phyloP scores from a whole-genome alignment of 345 rosid genomes.

The Triadica sebifera region DNA sequence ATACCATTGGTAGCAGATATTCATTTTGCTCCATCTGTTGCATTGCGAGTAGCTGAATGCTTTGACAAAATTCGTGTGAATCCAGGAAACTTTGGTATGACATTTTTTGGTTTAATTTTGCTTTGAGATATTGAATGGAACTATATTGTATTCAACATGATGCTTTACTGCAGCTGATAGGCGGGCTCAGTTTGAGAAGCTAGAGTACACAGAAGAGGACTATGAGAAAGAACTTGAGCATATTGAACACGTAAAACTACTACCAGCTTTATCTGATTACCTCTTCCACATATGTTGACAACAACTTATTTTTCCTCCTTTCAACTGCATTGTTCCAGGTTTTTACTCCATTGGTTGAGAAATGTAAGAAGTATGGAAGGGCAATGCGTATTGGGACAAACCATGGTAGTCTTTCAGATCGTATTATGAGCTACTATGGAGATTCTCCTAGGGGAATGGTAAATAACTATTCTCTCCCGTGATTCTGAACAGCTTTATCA shows the following conservation, averaged over 20 bases:
- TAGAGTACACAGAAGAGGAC: constrained; percentile 93
- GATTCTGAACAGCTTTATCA: constrained; percentile 14
- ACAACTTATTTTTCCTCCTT: constrained; percentile 8
- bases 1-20: constrained; percentile 97
- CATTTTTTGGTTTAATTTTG: constrained; percentile 16
- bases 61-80: constrained; percentile 97
- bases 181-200: constrained; percentile 81
- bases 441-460: constrained; percentile 99
- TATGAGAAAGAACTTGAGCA: constrained; percentile 94
- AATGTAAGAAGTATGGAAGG: constrained; percentile 95
- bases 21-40: constrained; percentile 94
- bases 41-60: constrained; percentile 89
- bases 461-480: constrained; percentile 20
- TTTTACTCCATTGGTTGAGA: constrained; percentile 93
- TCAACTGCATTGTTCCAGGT: constrained; percentile 42
- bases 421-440: constrained; percentile 97
- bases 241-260: constrained; percentile 65
- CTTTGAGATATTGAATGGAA: constrained; percentile 13
- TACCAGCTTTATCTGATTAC: background rate
- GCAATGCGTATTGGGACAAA: constrained; percentile 99
- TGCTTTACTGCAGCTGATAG: constrained; percentile 74
- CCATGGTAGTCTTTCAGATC: constrained; percentile 99
- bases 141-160: constrained; percentile 15
- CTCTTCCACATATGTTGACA: background rate
- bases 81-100: constrained; percentile 93